Evolutionary conservation across 2,329 filamentous ascomycete species (phyloP).

Genomic region (Helotiales sp.): DNA sequence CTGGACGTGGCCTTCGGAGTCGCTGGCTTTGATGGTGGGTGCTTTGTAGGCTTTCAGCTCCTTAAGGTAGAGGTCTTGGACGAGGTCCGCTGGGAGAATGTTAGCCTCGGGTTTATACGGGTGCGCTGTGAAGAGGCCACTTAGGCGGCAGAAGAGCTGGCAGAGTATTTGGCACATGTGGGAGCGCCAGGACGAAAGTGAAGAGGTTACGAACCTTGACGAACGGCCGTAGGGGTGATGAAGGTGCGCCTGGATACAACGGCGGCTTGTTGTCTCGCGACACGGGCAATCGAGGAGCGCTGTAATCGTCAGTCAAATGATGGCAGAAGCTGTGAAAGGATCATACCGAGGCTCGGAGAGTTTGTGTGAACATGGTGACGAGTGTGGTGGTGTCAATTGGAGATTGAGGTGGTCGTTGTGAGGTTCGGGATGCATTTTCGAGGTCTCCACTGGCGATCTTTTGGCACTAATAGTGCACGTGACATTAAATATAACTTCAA

Average conservation of each 20-base stretch:
- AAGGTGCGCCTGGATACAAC: constrained; percentile 34
- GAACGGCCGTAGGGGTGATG: constrained; percentile 37
- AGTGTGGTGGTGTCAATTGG: constrained; percentile 33
- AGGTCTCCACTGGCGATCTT: neutral
- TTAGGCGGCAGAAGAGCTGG: neutral
- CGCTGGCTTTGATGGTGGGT: constrained; percentile 76
- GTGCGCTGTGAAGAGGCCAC: neutral
- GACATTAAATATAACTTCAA: neutral
- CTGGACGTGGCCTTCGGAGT: constrained; percentile 88
- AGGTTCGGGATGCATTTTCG: constrained; percentile 11
- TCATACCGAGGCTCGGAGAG: constrained; percentile 37
- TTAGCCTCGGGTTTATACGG: constrained; percentile 20
- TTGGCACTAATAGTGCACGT: neutral
- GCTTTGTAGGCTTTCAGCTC: constrained; percentile 96
- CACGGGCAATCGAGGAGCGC: constrained; percentile 38
- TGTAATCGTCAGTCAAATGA: constrained; percentile 26
- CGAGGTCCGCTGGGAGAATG: constrained; percentile 74
- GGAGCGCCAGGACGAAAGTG: neutral
- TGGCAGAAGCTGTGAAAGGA: constrained; percentile 17
- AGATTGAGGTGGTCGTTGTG: constrained; percentile 20
- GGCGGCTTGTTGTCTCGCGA: constrained; percentile 34
- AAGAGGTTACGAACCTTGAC: constrained; percentile 33
- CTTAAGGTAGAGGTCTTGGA: constrained; percentile 96
- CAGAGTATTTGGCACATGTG: neutral
- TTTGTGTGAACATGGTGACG: constrained; percentile 37